These are phyloP conservation scores for Candida hispaniensis DNA, from an alignment of 805 yeast genomes.

Conservation along the genomic window DNA sequence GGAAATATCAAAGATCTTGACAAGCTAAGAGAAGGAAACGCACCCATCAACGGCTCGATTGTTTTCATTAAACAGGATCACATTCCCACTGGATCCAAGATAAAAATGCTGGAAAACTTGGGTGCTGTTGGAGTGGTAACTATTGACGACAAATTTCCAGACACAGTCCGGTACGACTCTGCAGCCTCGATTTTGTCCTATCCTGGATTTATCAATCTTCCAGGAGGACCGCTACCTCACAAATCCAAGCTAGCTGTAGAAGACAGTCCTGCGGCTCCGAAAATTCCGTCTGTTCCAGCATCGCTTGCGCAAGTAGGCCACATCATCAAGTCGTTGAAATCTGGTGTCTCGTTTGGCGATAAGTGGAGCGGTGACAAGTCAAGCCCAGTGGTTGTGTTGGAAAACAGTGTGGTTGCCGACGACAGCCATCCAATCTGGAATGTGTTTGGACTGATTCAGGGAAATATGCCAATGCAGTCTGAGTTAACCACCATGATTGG, in stretches of 20 bases:
- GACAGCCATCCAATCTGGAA: slow-evolving; percentile 61
- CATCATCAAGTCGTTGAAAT: slow-evolving; percentile 32
- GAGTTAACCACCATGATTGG: slow-evolving; percentile 68
- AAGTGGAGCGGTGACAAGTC: slow-evolving; percentile 38
- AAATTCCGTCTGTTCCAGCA: slow-evolving; percentile 67
- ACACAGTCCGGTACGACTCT: slow-evolving; percentile 38
- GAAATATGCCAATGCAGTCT: slow-evolving; percentile 70
- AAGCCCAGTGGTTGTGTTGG: slow-evolving; percentile 26
- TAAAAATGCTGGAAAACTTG: slow-evolving; percentile 42
- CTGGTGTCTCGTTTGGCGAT: slow-evolving; percentile 35
- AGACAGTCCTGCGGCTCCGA: slow-evolving; percentile 49
- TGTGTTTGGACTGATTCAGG: slow-evolving; percentile 64
- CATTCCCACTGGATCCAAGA: slow-evolving; percentile 41
- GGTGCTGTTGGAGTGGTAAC: slow-evolving; percentile 55
- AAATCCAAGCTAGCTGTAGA: slow-evolving; percentile 35
- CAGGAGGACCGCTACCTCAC: slow-evolving; percentile 55
- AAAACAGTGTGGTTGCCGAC: slow-evolving; percentile 37
- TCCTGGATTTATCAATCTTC: slow-evolving; percentile 72
- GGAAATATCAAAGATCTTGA: slow-evolving; percentile 52
- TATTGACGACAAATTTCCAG: slow-evolving; percentile 25
- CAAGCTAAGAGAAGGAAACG: slow-evolving; percentile 29
- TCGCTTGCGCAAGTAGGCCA: slow-evolving; percentile 58
- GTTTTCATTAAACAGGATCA: slow-evolving; percentile 47
- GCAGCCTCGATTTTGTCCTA: slow-evolving; percentile 38
- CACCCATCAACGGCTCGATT: slow-evolving; percentile 41